Base-by-base conservation (phyloP, 1,284 basidiomycete genomes). In the Leccinum pachyderme region DNA sequence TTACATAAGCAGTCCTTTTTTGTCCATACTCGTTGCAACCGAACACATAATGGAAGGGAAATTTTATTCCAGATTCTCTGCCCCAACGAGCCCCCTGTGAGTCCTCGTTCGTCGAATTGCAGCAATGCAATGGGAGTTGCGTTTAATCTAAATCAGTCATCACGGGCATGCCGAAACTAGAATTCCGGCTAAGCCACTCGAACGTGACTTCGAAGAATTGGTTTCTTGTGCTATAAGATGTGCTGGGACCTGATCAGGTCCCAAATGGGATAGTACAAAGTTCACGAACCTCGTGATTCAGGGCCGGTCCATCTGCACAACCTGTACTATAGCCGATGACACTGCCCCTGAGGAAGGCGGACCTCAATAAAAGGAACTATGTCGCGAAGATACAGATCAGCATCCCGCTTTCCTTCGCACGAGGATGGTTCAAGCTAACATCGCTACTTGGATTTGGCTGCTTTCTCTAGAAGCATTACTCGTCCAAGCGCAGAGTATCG, bases 401-500 rank as follows among this genome's bases (percentile, higher is more conserved):
- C 35, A 39, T 18, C 7, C 32, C 28, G 7, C 22, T 24, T 33
- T 18, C 31, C 12, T 29, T 11, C 31, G 9, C 33, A 31, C 12
- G 13, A 2, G 27, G 24, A 51, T 62, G 53, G 7, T 48, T 1
- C 51, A n/a, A 12, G 24, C 45, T 1, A 43, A 43, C 18, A 0
- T 48, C 11, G 27, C 44, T 5, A 22, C 45, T 37, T 67, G 58
- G 58, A 49, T 59, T 45, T 63, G 28, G n/a, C 28, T 68, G 22
- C 28, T 56, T 15, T 53, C 39, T 1, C 18, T 66, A 0, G 27
- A 47, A 0, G 12, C 45, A 48, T 55, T 47, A 51, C 53, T 57
- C 3, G 57, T 49, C 13, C 31, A 53, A 12, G 68, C 68, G 4
- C 67, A 72, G 27, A 58, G 50, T 22, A 39, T 65, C 13, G 55